Conservation (phyloP, 495 filamentous ascomycete genomes). For the Sphaerosporella brunnea region DNA sequence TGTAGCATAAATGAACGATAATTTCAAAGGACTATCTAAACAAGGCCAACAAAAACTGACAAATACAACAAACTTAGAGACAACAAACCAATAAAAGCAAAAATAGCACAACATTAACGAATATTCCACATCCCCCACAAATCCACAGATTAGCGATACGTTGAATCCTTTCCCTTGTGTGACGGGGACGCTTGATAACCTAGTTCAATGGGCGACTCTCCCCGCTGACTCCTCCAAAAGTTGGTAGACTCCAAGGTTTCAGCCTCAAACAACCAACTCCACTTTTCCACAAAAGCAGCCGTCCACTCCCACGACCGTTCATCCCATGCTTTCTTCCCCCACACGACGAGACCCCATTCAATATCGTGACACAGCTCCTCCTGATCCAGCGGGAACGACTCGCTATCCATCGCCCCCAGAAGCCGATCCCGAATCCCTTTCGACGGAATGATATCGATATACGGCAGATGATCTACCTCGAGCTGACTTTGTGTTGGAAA, state of each 20-base stretch:
- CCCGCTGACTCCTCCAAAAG: slow-evolving; percentile 24
- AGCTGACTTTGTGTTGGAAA: slow-evolving; percentile 34
- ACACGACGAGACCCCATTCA: slow-evolving; percentile 14
- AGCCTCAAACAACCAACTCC: slow-evolving; percentile 22
- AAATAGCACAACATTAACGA: no score
- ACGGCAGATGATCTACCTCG: slow-evolving; percentile 32
- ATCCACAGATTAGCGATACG: no score
- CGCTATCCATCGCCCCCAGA: slow-evolving; percentile 27
- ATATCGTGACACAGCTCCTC: slow-evolving; percentile 34
- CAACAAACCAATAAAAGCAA: no score
- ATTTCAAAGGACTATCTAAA: no score
- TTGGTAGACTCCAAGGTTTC: slow-evolving; percentile 16
- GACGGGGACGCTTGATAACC: no score
- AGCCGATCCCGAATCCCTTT: slow-evolving; percentile 36
- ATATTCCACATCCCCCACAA: no score
- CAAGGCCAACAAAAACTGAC: no score
- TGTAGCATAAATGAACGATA: no score
- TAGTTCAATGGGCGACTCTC: slow-evolving; percentile 9
- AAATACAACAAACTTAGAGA: no score
- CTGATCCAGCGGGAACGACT: slow-evolving; percentile 27
- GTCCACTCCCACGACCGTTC: slow-evolving; percentile 19
- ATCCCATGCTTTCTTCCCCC: slow-evolving; percentile 20
- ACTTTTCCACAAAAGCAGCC: slow-evolving; percentile 22
- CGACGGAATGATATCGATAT: slow-evolving; percentile 38
- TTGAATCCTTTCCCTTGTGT: no score